Conservation (phyloP, 169 alveolate genomes). For the Plasmodium blacklocki region DNA sequence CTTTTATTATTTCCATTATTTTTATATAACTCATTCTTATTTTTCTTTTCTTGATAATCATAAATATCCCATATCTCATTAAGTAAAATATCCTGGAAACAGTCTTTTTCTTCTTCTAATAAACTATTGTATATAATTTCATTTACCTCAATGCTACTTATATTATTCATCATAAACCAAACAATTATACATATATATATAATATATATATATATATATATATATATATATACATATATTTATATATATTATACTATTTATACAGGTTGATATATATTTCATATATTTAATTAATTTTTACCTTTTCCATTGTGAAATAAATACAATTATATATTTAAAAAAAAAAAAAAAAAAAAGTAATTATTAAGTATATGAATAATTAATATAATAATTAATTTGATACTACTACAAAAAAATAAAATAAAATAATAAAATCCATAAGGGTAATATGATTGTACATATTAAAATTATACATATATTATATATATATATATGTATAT, state of each 20-base stretch:
- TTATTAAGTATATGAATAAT: no score
- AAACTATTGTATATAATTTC: conserved; percentile 25
- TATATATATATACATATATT: not conserved
- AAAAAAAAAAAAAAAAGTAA: no score
- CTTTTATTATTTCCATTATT: not conserved
- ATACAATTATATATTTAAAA: not conserved
- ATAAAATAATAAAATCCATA: no score
- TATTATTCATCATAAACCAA: conserved; percentile 12
- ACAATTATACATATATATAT: not conserved
- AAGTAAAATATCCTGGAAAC: conserved; percentile 44
- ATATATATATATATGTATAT: no score
- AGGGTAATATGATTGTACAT: no score
- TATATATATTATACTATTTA: not conserved
- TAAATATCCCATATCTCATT: conserved; percentile 40
- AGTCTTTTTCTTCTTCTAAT: conserved; percentile 30
- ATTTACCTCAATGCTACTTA: not conserved
- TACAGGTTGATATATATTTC: not conserved
- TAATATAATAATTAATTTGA: no score
- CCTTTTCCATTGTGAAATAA: not conserved
- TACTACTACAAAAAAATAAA: no score
- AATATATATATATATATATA: conserved; percentile 1
- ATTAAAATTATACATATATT: no score
- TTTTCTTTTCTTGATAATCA: not conserved
- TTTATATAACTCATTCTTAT: not conserved
- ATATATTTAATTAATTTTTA: not conserved